phyloP scores from a whole-genome alignment of 176 grass and related monocot genomes.

The Lolium perenne region DNA sequence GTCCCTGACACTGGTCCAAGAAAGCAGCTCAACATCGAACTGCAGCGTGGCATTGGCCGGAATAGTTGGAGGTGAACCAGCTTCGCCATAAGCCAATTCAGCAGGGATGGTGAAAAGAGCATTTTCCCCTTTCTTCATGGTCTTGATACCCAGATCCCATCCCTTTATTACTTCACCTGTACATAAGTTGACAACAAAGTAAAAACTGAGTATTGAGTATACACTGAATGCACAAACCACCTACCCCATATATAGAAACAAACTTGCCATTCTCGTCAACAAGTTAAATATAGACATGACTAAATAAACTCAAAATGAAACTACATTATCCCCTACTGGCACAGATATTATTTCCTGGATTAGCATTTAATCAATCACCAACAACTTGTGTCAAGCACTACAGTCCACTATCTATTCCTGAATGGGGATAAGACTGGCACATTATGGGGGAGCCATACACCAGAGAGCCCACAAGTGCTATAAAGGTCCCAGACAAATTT shows the following conservation, averaged over 20 bases:
- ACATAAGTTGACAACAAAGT: constrained; percentile 28
- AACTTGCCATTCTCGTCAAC: background rate
- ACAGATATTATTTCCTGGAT: background rate
- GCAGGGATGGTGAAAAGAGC: constrained; percentile 95
- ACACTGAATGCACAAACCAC: background rate
- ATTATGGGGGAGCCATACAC: background rate
- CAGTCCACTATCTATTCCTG: background rate
- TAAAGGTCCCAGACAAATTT: background rate
- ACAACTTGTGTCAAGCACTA: background rate
- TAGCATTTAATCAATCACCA: background rate
- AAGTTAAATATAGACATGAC: background rate
- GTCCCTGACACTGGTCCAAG: constrained; percentile 90
- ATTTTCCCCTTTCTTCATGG: constrained; percentile 99
- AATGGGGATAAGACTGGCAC: background rate
- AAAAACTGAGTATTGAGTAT: background rate
- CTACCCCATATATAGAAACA: background rate
- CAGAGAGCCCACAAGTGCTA: background rate
- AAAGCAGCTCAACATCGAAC: constrained; percentile 95
- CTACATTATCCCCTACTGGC: background rate
- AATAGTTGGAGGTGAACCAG: constrained; percentile 86
- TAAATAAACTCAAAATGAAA: constrained; percentile 3
- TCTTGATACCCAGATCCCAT: constrained; percentile 98
- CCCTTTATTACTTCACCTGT: constrained; percentile 96
- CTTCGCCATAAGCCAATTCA: constrained; percentile 87
- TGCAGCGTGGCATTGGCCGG: constrained; percentile 87